Percentiles rank a stretch among this genome's conserved stretches.
These are phyloP conservation scores for Ogataea trehalophila DNA, from an alignment of 805 yeast species.

Conservation along the genomic window DNA sequence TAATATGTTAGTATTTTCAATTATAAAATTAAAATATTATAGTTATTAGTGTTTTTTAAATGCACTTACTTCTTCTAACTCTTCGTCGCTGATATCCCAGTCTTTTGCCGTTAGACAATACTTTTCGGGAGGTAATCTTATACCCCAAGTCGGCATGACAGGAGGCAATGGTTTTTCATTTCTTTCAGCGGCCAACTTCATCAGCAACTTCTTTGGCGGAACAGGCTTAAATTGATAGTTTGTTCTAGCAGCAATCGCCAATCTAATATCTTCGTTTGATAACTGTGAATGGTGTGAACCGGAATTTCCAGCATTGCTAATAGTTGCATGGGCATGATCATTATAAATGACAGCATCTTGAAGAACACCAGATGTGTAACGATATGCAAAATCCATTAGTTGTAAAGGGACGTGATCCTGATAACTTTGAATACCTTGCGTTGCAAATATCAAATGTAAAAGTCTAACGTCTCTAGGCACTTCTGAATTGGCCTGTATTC, in stretches of 20 bases:
- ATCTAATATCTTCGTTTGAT: slow-evolving; percentile 82
- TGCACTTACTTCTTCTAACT: slow-evolving; percentile 26
- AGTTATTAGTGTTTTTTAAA: background rate
- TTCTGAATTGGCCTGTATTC: slow-evolving; percentile 19
- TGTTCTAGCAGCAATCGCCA: slow-evolving; percentile 92
- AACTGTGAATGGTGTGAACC: slow-evolving; percentile 42
- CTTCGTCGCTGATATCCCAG: slow-evolving; percentile 57
- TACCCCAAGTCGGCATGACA: slow-evolving; percentile 86
- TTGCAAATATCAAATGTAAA: slow-evolving; percentile 84
- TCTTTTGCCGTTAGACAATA: slow-evolving; percentile 85
- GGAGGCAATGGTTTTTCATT: slow-evolving; percentile 88
- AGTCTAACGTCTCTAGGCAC: slow-evolving; percentile 89
- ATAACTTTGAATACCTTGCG: slow-evolving; percentile 86
- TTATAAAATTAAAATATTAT: background rate
- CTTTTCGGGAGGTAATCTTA: slow-evolving; percentile 95
- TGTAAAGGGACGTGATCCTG: slow-evolving; percentile 96
- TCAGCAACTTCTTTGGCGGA: slow-evolving; percentile 85
- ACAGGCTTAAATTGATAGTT: slow-evolving; percentile 94
- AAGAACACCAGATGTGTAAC: slow-evolving; percentile 79
- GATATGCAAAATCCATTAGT: slow-evolving; percentile 92
- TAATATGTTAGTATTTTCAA: no score
- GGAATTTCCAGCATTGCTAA: slow-evolving; percentile 35
- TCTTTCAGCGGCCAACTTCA: slow-evolving; percentile 89
- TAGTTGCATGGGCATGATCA: slow-evolving; percentile 61
- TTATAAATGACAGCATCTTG: slow-evolving; percentile 86